Evolutionary conservation across 2,329 filamentous ascomycete genomes (phyloP), one percentile per base, ranked within the genome.

Genomic region (Xylariaceae sp.): DNA sequence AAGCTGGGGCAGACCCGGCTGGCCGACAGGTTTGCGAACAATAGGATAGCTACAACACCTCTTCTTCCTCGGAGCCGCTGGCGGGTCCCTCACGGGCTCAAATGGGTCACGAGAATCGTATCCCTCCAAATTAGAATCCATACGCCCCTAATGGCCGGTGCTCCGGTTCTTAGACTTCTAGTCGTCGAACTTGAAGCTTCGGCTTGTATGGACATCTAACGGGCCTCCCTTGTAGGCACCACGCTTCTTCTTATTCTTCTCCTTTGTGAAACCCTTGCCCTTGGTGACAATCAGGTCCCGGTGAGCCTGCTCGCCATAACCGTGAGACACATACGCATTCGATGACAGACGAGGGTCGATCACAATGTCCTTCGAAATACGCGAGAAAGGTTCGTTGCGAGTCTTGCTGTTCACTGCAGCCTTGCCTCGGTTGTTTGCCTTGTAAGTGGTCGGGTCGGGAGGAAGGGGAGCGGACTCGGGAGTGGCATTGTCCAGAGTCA

Each of bases 201-300:
- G 92, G 65, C 88, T 88, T 17, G 87, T 86, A 11, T 82, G 77
- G 56, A 93, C 89, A 72, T 99, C 92, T 69, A 99, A 96, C 55
- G 82, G 76, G 5, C 94, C 94, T 50, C 94, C 94, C 52, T 89
- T 86, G 81, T 96, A 99, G 66, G 88, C 90, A 54, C 94, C 94
- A 68, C 86, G 82, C 82, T 92, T 92, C 83, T 92, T 94, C 82
- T 99, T 99, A 78, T 99, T 99, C 86, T 99, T 99, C 80, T 97
- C 94, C 81, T 99, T 99, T 61, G 93, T 97, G 77, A 99, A 99
- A 3, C 91, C 92, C 78, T 97, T 97, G 70, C 94, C 94, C 73
- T 88, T 90, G 37, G 93, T 97, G 45, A 96, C 84, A 53, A 92
- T 90, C 64, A 99, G 78, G 72, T 97, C 92, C 67, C 91, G 84